These are phyloP conservation scores for Calonectria leucothoes DNA, from an alignment of 2,329 filamentous ascomycete species.

Conservation along the genomic window DNA sequence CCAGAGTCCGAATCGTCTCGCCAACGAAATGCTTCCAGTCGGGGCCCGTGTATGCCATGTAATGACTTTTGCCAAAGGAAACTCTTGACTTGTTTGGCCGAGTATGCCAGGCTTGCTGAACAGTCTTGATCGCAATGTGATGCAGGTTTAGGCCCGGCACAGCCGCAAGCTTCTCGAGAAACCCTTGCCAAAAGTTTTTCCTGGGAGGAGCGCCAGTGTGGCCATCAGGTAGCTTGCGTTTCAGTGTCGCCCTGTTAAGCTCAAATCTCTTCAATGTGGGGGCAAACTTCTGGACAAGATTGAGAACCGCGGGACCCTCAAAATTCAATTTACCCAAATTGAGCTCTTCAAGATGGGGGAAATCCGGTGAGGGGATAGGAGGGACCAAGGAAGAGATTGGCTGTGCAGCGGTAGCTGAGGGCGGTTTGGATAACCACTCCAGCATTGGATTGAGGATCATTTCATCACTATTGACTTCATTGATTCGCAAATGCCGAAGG, in stretches of 20 bases:
- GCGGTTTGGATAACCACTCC: constrained; percentile 49
- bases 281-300: constrained; percentile 55
- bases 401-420: background rate
- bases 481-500: constrained; percentile 65
- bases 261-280: constrained; percentile 56
- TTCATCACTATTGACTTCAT: constrained; percentile 40
- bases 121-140: constrained; percentile 46
- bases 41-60: constrained; percentile 46
- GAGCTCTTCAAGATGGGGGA: constrained; percentile 52
- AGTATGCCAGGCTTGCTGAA: constrained; percentile 41
- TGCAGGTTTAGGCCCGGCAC: constrained; percentile 47
- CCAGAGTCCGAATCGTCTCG: constrained; percentile 39
- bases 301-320: constrained; percentile 44
- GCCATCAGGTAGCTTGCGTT: constrained; percentile 22
- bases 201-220: constrained; percentile 21
- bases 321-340: constrained; percentile 56
- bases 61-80: constrained; percentile 16
- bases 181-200: constrained; percentile 52
- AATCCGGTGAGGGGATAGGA: constrained; percentile 38
- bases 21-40: constrained; percentile 51
- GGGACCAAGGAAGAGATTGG: background rate
- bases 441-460: constrained; percentile 47
- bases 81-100: constrained; percentile 20
- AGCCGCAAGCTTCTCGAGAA: constrained; percentile 50
- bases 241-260: constrained; percentile 56